Base-by-base conservation (phyloP, 345 rosid genomes). In the Hibiscus trionum region DNA sequence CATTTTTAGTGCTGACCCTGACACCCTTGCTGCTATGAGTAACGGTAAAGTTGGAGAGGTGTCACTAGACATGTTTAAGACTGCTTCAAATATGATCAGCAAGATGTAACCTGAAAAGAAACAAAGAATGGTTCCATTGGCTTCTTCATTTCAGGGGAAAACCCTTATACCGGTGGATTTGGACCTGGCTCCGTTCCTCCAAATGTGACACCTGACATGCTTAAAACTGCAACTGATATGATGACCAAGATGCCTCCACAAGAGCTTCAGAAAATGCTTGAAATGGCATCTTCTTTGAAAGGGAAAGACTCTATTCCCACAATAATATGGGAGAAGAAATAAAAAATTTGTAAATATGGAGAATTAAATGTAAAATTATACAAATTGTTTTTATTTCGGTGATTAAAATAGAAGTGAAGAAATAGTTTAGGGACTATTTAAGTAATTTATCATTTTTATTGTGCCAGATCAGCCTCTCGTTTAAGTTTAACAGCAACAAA, bases 61-160 rank as follows among this genome's bases (percentile, higher is more conserved):
- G 75, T 81, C 95, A 66, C 90, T 96, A 9, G 92, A 88, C 73
- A 88, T 95, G 97, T 82, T 95, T 47, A 88, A 80, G 79, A 80
- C 88, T 37, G 98, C 94, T 14, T 88, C 99, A 21, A 84, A 77
- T 76, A 96, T 93, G 98, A 86, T 96, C 14, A 42, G 90, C 73
- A 93, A 89, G 80, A 93, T 96, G 97, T 78, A 97, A 6, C 91
- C 96, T 12, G 93, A 89, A 61, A 96, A 93, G 77, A 93, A 93
- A 69, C 90, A 95, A 63, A 95, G 78, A 69, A 87, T 92, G 96
- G 82, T 90, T 75, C 86, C 86, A 70, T 15, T 89, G 82, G 95
- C 98, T 15, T 88, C 97, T 49, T 87, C 97, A 4, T 88, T 86
- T 72, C 82, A 84, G 29, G 90, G 47, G 89, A 75, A 71, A 85